phyloP scores from a whole-genome alignment of 306 rosid species.

The Herpetospermum pedunculosum region DNA sequence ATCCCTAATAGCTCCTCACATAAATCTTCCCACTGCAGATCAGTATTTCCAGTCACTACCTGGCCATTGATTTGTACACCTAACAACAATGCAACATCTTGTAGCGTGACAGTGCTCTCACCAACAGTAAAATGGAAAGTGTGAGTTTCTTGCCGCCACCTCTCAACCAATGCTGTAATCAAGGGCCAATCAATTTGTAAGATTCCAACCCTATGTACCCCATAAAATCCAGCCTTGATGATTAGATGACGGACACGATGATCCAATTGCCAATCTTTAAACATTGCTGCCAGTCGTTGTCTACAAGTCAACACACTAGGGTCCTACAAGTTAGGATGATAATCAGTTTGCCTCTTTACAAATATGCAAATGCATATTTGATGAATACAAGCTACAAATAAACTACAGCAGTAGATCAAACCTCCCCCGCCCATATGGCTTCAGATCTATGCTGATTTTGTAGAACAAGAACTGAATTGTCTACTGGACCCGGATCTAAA shows the following conservation, averaged over 20 bases:
- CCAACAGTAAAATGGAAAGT: slow-evolving; percentile 20
- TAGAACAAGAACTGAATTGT: slow-evolving; percentile 12
- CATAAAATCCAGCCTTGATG: slow-evolving; percentile 18
- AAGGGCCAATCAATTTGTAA: slow-evolving; percentile 19
- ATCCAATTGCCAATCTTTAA: slow-evolving; percentile 17
- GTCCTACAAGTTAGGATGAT: slow-evolving; percentile 3
- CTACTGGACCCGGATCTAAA: slow-evolving; percentile 17
- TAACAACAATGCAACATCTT: slow-evolving; percentile 19
- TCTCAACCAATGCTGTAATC: slow-evolving; percentile 19
- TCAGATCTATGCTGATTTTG: slow-evolving; percentile 16
- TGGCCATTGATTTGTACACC: slow-evolving; percentile 11
- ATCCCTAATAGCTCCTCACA: slow-evolving; percentile 16
- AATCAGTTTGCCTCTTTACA: neutral
- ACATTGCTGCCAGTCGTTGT: slow-evolving; percentile 16
- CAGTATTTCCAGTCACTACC: slow-evolving; percentile 14
- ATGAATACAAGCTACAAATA: neutral
- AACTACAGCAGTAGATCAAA: neutral
- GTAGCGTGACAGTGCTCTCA: slow-evolving; percentile 16
- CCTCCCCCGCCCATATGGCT: slow-evolving; percentile 20
- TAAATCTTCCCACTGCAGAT: slow-evolving; percentile 13
- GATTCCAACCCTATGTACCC: slow-evolving; percentile 9
- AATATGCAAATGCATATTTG: neutral
- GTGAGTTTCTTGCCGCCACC: slow-evolving; percentile 21
- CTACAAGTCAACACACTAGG: slow-evolving; percentile 17
- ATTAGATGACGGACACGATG: slow-evolving; percentile 4